Evolutionary conservation across 495 filamentous ascomycete genomes (phyloP), one percentile per base, ranked within the genome.

Genomic region (Lasiosphaeria ovina): DNA sequence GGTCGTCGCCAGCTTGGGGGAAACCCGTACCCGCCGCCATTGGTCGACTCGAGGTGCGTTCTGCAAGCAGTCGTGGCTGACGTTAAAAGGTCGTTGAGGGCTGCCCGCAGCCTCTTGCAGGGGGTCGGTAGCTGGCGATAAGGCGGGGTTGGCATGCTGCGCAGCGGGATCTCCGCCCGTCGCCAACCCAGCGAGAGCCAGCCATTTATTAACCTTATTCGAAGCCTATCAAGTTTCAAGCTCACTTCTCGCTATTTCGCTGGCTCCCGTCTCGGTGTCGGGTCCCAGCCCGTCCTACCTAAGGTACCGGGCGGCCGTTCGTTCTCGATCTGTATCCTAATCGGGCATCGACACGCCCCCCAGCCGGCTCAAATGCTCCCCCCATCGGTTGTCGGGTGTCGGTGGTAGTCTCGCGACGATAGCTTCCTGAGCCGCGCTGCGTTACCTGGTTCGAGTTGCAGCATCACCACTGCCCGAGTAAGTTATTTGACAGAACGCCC

Each of bases 61-160:
- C 69, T 72, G 72, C 72, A 75, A 57, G 63, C 57, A 68, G 71
- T 73, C 72, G 72, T 75, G 72, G 72, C 72, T 72, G 62, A 62
- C 67, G 64, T 67, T 71, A 58, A 71, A 71, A 69, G 68, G 64
- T 59, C 55, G 51, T 49, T n/a, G 51, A 36, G 24, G 24, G 24
- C 24, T 24, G 24, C 24, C 24, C 24, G 53, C 57, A 54, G 45
- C 51, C 51, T 35, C 44, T 45, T 59, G 51, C 60, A 65, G 61
- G 57, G 59, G 53, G 57, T 6, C 42, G 55, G 24, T 24, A 24
- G 24, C 24, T 24, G 2, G 24, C 24, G 24, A 24, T n/a, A 35
- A 54, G 59, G 44, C 52, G 52, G 59, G 59, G 34, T 59, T 47
- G 44, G 16, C 12, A n/a, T n/a, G 12, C 44, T 11, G 16, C 44